phyloP scores from a whole-genome alignment of 371 early-diverging fungal species.

The Mortierella sp. region DNA sequence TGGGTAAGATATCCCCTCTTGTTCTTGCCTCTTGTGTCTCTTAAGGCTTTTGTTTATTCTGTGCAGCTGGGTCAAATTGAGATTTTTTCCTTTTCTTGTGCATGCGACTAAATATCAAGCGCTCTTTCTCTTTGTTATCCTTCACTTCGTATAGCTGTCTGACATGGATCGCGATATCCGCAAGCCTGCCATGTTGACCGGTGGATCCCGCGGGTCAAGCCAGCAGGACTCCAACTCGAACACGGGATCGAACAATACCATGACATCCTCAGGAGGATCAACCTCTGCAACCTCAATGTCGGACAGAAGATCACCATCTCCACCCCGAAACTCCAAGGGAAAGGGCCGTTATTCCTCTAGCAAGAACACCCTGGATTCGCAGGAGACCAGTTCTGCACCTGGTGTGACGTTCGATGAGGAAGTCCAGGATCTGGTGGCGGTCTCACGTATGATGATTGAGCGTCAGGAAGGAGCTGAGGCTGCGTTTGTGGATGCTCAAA shows the following conservation, averaged over 20 bases:
- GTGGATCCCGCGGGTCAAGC: slow-evolving; percentile 23
- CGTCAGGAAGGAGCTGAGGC: slow-evolving; percentile 12
- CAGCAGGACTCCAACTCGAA: slow-evolving; percentile 43
- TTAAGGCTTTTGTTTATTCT: neutral
- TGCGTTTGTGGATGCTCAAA: neutral
- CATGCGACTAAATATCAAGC: neutral
- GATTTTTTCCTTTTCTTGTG: neutral
- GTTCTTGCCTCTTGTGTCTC: neutral
- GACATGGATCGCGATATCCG: slow-evolving; percentile 71
- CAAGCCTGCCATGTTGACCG: slow-evolving; percentile 59
- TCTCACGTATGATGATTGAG: slow-evolving; percentile 35
- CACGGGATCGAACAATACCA: slow-evolving; percentile 39
- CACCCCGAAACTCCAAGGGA: neutral
- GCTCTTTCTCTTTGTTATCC: neutral
- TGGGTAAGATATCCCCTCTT: slow-evolving; percentile 70
- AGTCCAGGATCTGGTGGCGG: slow-evolving; percentile 39
- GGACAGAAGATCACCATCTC: neutral
- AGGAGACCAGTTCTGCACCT: slow-evolving; percentile 26
- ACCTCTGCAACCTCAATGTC: slow-evolving; percentile 35
- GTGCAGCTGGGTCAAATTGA: neutral
- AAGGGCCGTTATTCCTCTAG: neutral
- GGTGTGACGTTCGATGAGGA: slow-evolving; percentile 46
- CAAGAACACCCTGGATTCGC: slow-evolving; percentile 25
- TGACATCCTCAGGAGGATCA: slow-evolving; percentile 31
- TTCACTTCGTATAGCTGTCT: slow-evolving; percentile 63